Evolutionary conservation across 768 basidiomycete species (phyloP).

Genomic region (Amanita subjunquillea): DNA sequence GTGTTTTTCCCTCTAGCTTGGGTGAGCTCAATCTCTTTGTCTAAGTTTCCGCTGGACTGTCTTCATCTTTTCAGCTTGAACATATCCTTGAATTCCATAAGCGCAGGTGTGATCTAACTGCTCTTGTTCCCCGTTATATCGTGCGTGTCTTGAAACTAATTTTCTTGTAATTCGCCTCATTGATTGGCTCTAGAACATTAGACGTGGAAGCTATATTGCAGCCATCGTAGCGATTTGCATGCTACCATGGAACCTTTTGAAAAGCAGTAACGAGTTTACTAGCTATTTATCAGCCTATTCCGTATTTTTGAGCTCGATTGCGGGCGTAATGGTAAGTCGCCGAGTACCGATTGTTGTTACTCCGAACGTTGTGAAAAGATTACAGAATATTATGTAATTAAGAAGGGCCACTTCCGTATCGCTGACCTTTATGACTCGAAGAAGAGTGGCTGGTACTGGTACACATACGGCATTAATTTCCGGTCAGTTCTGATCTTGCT

Average conservation of each 20-base stretch:
- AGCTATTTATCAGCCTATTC: constrained; percentile 78
- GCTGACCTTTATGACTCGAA: constrained; percentile 54
- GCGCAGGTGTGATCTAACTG: constrained; percentile 74
- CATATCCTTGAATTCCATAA: constrained; percentile 76
- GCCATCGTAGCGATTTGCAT: constrained; percentile 68
- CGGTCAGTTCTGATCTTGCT: constrained; percentile 26
- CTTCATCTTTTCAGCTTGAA: constrained; percentile 41
- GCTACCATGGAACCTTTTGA: constrained; percentile 70
- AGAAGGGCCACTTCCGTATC: constrained; percentile 61
- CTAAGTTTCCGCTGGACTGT: not conserved
- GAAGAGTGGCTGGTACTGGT: constrained; percentile 62
- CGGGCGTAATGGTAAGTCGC: constrained; percentile 59
- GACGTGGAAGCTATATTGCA: constrained; percentile 80
- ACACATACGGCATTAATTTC: constrained; percentile 66
- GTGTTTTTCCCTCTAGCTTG: constrained; percentile 2
- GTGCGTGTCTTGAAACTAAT: constrained; percentile 21
- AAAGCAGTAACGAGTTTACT: constrained; percentile 65
- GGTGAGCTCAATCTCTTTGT: not conserved
- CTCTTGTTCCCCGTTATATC: constrained; percentile 68
- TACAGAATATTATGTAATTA: constrained; percentile 44
- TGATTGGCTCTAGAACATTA: constrained; percentile 46
- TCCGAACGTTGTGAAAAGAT: constrained; percentile 29
- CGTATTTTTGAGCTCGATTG: constrained; percentile 73
- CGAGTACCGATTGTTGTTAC: not conserved
- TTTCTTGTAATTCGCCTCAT: not conserved